Conservation (phyloP, 768 basidiomycete genomes). For the Calocybe indica region DNA sequence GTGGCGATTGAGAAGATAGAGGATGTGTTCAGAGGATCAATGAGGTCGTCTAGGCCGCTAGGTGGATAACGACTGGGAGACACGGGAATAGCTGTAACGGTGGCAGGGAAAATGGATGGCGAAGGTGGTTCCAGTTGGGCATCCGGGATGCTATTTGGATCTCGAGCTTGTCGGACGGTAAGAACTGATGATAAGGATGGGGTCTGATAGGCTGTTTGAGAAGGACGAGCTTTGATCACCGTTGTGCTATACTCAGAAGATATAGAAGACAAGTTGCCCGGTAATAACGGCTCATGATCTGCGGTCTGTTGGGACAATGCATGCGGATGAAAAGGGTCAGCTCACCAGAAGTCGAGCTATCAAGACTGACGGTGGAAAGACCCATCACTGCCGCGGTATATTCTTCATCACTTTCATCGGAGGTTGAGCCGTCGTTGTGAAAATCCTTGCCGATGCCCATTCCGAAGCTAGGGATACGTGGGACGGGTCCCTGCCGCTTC, state of each 20-base stretch:
- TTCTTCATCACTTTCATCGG: constrained; percentile 66
- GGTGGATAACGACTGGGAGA: constrained; percentile 6
- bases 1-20: constrained; percentile 54
- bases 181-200: constrained; percentile 68
- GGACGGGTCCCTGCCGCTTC: constrained; percentile 51
- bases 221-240: constrained; percentile 49
- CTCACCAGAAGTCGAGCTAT: constrained; percentile 43
- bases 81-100: constrained; percentile 16
- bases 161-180: constrained; percentile 55
- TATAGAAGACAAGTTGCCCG: constrained; percentile 22
- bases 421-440: constrained; percentile 30
- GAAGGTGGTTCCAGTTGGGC: constrained; percentile 32
- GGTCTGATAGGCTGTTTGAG: constrained; percentile 30
- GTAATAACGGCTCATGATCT: constrained; percentile 54
- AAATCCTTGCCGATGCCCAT: constrained; percentile 63
- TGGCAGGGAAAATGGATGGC: constrained; percentile 11
- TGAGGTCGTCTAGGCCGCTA: constrained; percentile 10
- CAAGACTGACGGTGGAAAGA: constrained; percentile 45
- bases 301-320: constrained; percentile 9
- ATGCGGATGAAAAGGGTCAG: constrained; percentile 2
- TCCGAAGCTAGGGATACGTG: constrained; percentile 87
- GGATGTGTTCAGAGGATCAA: constrained; percentile 33
- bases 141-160: constrained; percentile 39
- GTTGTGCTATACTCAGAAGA: constrained; percentile 66
- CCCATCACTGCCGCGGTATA: constrained; percentile 54